phyloP scores from a whole-genome alignment of 768 basidiomycete genomes.

The Amanita rubescens region DNA sequence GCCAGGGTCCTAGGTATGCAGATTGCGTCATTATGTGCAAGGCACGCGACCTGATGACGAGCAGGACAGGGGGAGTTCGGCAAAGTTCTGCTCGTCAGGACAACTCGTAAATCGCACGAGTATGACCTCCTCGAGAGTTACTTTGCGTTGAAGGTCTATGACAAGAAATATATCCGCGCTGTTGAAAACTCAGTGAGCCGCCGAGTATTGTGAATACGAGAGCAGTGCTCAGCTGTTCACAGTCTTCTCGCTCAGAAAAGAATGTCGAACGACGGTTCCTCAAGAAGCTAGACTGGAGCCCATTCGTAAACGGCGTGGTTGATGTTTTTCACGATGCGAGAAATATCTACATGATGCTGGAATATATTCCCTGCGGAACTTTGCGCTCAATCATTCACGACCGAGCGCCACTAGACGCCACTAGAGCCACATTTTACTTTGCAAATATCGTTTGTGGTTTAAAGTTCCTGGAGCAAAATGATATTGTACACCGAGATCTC shows the following conservation, averaged over 20 bases:
- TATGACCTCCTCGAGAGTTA: constrained; percentile 28
- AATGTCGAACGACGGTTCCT: constrained; percentile 37
- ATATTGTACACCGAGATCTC: constrained; percentile 47
- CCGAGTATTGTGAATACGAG: not conserved
- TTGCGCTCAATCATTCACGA: constrained; percentile 30
- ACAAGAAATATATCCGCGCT: constrained; percentile 26
- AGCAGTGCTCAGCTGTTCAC: not conserved
- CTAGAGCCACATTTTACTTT: constrained; percentile 41
- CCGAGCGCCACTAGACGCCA: constrained; percentile 23
- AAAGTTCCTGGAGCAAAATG: constrained; percentile 35
- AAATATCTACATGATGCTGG: constrained; percentile 45
- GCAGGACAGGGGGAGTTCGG: constrained; percentile 36
- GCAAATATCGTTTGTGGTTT: constrained; percentile 45
- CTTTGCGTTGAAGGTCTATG: constrained; percentile 41
- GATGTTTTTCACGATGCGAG: constrained; percentile 36
- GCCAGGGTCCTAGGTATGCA: constrained; percentile 31
- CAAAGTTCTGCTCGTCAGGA: constrained; percentile 35
- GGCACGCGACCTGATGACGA: not conserved
- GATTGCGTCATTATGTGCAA: not conserved
- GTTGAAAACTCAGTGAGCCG: constrained; percentile 16
- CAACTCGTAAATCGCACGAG: constrained; percentile 19
- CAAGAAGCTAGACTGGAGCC: constrained; percentile 39
- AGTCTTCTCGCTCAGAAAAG: constrained; percentile 23
- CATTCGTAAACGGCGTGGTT: constrained; percentile 43
- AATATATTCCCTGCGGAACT: constrained; percentile 40